Percentiles rank a stretch among this genome's conserved stretches.
These are phyloP conservation scores for Stentor roeselii DNA, from an alignment of 73 alveolate species.

Conservation along the genomic window DNA sequence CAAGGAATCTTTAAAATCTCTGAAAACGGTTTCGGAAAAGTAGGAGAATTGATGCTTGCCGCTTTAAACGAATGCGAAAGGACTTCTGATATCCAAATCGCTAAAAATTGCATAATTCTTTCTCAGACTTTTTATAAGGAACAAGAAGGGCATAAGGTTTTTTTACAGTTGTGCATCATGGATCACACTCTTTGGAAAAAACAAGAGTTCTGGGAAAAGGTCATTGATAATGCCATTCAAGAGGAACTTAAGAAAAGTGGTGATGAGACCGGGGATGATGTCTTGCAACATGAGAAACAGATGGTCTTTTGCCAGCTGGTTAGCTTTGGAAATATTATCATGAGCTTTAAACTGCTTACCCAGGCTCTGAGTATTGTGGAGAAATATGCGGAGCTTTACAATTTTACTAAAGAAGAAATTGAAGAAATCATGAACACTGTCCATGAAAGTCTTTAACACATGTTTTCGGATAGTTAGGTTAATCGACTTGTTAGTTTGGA, in stretches of 20 bases:
- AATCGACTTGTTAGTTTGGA: too few species aligned
- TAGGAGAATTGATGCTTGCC: not conserved
- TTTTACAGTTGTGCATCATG: not conserved
- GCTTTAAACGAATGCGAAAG: conserved; percentile 2
- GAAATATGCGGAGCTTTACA: not conserved
- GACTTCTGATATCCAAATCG: not conserved
- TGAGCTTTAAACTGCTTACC: not conserved
- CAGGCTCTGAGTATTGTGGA: not conserved
- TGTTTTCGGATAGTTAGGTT: too few species aligned
- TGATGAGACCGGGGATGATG: not conserved
- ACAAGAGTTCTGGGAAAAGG: conserved; percentile 13
- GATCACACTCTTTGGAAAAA: not conserved
- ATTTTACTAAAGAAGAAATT: not conserved
- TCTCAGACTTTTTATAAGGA: conserved; percentile 24
- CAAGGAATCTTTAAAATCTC: not conserved
- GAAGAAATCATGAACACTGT: not conserved
- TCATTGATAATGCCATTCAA: not conserved
- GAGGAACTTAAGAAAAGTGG: not conserved
- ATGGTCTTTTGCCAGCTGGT: not conserved
- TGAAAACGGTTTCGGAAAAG: not conserved
- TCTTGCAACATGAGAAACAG: not conserved
- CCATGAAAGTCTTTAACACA: not conserved
- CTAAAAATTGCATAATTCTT: not conserved
- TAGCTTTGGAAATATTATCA: not conserved
- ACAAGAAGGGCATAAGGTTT: not conserved